phyloP scores from a whole-genome alignment of 176 grass and related monocot genomes.

The Areca catechu region DNA sequence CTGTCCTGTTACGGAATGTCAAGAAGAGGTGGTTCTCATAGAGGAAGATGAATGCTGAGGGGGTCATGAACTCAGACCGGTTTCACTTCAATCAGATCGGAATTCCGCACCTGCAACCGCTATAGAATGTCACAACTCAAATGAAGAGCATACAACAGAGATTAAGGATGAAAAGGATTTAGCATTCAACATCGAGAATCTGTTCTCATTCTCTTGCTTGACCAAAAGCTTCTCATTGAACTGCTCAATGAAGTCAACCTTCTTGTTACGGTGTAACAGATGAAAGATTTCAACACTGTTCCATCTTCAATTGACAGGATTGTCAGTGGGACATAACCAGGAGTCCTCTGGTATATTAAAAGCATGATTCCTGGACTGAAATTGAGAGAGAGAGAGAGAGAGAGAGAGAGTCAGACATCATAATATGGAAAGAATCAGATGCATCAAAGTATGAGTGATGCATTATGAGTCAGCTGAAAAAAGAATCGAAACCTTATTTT shows the following conservation, averaged over 20 bases:
- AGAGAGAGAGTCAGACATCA: too few relatives aligned
- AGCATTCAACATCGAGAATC: constrained; percentile 9
- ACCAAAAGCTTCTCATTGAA: constrained; percentile 17
- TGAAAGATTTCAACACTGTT: constrained; percentile 4
- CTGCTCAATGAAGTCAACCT: constrained; percentile 8
- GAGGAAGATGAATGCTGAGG: constrained; percentile 10
- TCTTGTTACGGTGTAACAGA: background rate
- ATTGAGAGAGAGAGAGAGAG: too few relatives aligned
- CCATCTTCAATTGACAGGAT: constrained; percentile 18
- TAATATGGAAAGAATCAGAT: too few relatives aligned
- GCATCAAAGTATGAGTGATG: too few relatives aligned
- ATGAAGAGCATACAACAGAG: background rate
- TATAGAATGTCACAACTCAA: background rate
- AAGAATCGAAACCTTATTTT: constrained; percentile 16
- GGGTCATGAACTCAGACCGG: constrained; percentile 7
- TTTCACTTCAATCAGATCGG: background rate
- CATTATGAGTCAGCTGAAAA: background rate
- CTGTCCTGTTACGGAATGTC: background rate
- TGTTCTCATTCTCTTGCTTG: constrained; percentile 15
- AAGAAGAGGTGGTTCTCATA: constrained; percentile 8
- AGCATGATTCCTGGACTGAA: constrained; percentile 13
- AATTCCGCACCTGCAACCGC: constrained; percentile 2
- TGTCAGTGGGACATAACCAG: background rate
- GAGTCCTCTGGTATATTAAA: constrained; percentile 1
- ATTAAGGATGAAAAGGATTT: background rate